Evolutionary conservation across 805 yeast genomes (phyloP).

Genomic region (Starmerella tilneyi): DNA sequence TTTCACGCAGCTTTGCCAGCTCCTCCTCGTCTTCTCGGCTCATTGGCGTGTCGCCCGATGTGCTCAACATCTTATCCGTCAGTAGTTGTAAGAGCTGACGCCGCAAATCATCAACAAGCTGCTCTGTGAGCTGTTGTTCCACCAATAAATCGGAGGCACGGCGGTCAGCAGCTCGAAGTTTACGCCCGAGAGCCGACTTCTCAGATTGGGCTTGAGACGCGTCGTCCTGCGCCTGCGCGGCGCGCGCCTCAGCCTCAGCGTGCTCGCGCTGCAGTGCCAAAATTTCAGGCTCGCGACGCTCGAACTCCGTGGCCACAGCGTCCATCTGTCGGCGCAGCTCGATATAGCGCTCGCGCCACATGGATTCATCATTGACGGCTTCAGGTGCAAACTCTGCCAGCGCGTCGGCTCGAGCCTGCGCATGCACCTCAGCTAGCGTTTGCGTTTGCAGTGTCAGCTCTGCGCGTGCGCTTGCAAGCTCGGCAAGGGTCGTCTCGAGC

Average conservation of each 20-base stretch:
- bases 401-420: slow-evolving; percentile 20
- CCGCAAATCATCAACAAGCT: slow-evolving; percentile 61
- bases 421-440: slow-evolving; percentile 10
- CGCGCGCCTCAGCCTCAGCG: slow-evolving; percentile 40
- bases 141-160: slow-evolving; percentile 37
- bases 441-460: slow-evolving; percentile 17
- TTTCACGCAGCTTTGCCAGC: slow-evolving; percentile 44
- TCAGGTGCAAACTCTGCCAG: slow-evolving; percentile 20
- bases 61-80: slow-evolving; percentile 46
- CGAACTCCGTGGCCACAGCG: slow-evolving; percentile 62
- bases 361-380: slow-evolving; percentile 41
- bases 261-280: slow-evolving; percentile 9
- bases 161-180: slow-evolving; percentile 29
- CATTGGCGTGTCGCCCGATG: slow-evolving; percentile 51
- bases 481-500: slow-evolving; percentile 13
- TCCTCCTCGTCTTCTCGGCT: slow-evolving; percentile 55
- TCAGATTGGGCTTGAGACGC: slow-evolving; percentile 36
- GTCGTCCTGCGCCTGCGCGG: slow-evolving; percentile 46
- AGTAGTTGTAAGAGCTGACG: slow-evolving; percentile 70
- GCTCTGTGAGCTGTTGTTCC: slow-evolving; percentile 42
- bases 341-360: slow-evolving; percentile 62
- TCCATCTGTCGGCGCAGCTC: slow-evolving; percentile 62
- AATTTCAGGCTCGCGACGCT: slow-evolving; percentile 65
- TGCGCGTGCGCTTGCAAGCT: slow-evolving; percentile 25
- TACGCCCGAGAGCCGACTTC: slow-evolving; percentile 33